phyloP scores from a whole-genome alignment of 768 basidiomycete genomes.

The Lyophyllum semitale region DNA sequence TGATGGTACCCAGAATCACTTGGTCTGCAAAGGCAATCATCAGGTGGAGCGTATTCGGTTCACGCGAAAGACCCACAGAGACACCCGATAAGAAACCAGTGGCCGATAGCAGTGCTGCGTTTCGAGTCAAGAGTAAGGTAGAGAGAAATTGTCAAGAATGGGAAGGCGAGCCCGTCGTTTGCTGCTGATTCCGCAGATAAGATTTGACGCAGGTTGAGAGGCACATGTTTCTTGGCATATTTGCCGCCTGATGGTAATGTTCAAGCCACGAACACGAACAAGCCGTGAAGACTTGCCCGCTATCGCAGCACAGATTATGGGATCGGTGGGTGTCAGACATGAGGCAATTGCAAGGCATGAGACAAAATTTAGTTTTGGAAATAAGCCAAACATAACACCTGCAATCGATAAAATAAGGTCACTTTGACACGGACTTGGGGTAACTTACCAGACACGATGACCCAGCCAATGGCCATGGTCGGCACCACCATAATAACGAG shows the following conservation, averaged over 20 bases:
- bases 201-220: constrained; percentile 74
- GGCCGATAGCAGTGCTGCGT: constrained; percentile 61
- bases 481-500: constrained; percentile 72
- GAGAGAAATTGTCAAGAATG: constrained; percentile 84
- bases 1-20: constrained; percentile 70
- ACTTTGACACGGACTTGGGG: background rate
- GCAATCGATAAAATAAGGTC: background rate
- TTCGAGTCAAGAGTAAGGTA: constrained; percentile 79
- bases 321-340: constrained; percentile 92
- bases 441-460: constrained; percentile 66
- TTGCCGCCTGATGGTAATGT: constrained; percentile 53
- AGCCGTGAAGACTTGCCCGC: constrained; percentile 46
- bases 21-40: constrained; percentile 52
- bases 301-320: constrained; percentile 86
- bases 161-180: constrained; percentile 96
- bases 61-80: constrained; percentile 50
- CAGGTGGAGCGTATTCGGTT: background rate
- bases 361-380: constrained; percentile 71
- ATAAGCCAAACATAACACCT: constrained; percentile 71
- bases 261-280: background rate
- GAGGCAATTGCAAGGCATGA: constrained; percentile 87
- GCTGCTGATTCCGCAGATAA: constrained; percentile 90
- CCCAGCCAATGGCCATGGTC: constrained; percentile 86
- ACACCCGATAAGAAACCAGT: constrained; percentile 90
- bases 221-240: constrained; percentile 71